A percentile compares a stretch with the other conserved stretches of the same genome.
Conservation (phyloP, 139 green algal genomes). For the Tetraselmis striata region DNA sequence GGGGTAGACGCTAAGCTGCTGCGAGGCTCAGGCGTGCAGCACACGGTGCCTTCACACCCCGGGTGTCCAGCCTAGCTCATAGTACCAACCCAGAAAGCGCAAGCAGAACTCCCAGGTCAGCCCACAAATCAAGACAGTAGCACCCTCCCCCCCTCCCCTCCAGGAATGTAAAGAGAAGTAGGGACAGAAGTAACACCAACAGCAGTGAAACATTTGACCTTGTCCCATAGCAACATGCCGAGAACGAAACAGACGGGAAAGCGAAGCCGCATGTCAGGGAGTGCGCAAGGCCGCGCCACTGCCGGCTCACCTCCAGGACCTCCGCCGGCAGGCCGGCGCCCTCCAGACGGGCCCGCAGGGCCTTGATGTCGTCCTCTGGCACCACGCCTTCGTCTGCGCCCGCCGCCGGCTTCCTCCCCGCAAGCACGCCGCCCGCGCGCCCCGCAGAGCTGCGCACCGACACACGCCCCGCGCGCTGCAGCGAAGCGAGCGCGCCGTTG, state of each 20-base stretch:
- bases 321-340: constrained; percentile 27
- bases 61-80: neutral
- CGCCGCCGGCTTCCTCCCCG: neutral
- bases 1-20: constrained; percentile 13
- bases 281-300: too few relatives aligned
- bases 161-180: too few relatives aligned
- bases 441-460: constrained; percentile 1
- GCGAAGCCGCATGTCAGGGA: too few relatives aligned
- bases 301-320: constrained; percentile 2
- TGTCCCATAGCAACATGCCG: too few relatives aligned
- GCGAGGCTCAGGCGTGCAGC: constrained; percentile 20
- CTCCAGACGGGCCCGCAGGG: constrained; percentile 19
- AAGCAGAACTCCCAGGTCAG: too few relatives aligned
- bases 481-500: constrained; percentile 6
- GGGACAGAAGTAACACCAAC: too few relatives aligned
- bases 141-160: too few relatives aligned
- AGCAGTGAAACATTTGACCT: too few relatives aligned
- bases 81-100: too few relatives aligned
- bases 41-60: neutral
- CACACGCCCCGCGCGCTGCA: constrained; percentile 4
- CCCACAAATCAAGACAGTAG: too few relatives aligned
- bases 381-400: constrained; percentile 20
- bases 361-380: constrained; percentile 15
- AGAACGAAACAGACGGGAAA: too few relatives aligned
- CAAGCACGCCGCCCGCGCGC: neutral